Conservation (phyloP, 2,329 filamentous ascomycete species). For the Fusarium decemcellulare region DNA sequence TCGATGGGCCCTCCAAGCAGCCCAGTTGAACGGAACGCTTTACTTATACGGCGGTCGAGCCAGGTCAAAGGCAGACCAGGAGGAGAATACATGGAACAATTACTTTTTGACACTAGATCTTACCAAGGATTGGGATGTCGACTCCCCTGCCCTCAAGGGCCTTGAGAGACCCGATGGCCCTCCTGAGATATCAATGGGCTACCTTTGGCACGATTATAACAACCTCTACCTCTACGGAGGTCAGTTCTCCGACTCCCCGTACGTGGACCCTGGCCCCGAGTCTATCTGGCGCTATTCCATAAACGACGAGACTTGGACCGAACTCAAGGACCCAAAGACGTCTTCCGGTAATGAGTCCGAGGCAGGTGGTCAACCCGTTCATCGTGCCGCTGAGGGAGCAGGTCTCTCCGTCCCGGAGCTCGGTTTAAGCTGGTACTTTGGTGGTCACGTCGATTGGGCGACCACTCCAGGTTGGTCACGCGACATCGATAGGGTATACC, state of each 20-base stretch:
- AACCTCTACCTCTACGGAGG: constrained; percentile 83
- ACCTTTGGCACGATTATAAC: constrained; percentile 80
- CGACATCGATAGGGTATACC: constrained; percentile 73
- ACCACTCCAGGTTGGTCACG: constrained; percentile 78
- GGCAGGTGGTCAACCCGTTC: constrained; percentile 67
- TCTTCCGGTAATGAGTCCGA: constrained; percentile 75
- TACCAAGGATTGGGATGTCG: constrained; percentile 79
- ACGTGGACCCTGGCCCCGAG: constrained; percentile 68
- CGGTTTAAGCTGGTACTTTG: constrained; percentile 84
- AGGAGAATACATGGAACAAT: constrained; percentile 79
- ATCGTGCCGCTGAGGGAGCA: constrained; percentile 81
- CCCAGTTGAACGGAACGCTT: constrained; percentile 80
- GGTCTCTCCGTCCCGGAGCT: constrained; percentile 78
- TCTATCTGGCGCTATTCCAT: constrained; percentile 82
- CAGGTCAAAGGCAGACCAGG: constrained; percentile 70
- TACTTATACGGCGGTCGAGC: constrained; percentile 83
- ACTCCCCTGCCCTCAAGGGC: constrained; percentile 72
- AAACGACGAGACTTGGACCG: constrained; percentile 70
- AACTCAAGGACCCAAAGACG: constrained; percentile 73
- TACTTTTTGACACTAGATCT: constrained; percentile 81
- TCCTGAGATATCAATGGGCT: constrained; percentile 80
- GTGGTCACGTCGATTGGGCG: constrained; percentile 77
- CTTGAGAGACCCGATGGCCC: constrained; percentile 77
- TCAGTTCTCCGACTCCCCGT: constrained; percentile 76
- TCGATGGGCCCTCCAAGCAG: constrained; percentile 77